Base-by-base conservation (phyloP, 2,329 filamentous ascomycete genomes). In the Metarhizium rileyi region DNA sequence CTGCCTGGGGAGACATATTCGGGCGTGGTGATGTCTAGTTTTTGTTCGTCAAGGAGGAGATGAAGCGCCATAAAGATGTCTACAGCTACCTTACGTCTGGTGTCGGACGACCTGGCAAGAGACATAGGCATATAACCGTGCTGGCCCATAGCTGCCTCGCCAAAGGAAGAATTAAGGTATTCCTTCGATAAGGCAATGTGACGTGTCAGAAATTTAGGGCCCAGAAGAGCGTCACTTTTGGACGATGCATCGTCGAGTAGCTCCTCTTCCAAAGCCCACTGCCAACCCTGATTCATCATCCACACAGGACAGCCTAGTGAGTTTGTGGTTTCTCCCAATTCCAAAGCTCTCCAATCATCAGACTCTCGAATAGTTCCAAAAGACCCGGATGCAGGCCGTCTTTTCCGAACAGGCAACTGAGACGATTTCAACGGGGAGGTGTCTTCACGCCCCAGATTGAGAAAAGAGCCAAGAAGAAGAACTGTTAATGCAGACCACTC, bases 11-110 rank as follows among this genome's bases (percentile, higher is more conserved):
- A 71, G 2, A 59, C 55, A 36, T 69, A 68, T 46, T 75, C 72
- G 0, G 72, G 67, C 0, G 66, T 66, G 53, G 74, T 71, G 4
- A 83, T 77, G 53, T 87, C 81, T 2, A 98, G 76, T 62, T 95
- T 97, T 54, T 86, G 77, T 63, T 98, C 93, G 64, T 98, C 91
- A 0, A 86, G 77, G n/a, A 95, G 71, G 3, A 97, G 73, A 67
- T 98, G 93, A 12, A 98, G 72, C 1, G 80, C 85, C 55, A 94
- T 72, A 35, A 91, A 77, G 47, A 86, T 74, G 59, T 87, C 78
- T 62, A 84, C 70, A 30, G 86, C 75, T 49, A 81, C 68, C 60
- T 74, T 83, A 50, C 77, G 74, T 41, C 81, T 77, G 46, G 74
- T 73, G 50, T 80, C 78, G 35, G 76, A 70, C 49, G 73, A 77